phyloP scores from a whole-genome alignment of 75 land plant genomes.

The Adiantum capillusveneris region DNA sequence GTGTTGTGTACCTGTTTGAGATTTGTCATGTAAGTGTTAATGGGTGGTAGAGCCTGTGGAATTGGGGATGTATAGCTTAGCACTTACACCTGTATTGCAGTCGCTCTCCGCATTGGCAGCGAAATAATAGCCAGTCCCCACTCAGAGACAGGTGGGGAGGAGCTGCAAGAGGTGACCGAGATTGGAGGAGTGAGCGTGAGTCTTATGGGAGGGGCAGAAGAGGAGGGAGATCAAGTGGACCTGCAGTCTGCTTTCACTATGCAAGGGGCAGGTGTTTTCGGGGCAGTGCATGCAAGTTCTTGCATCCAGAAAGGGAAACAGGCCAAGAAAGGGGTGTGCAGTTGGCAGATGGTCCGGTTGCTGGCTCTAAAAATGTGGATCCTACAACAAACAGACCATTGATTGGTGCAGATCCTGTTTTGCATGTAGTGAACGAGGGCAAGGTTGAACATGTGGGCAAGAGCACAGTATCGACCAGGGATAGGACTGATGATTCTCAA shows the following conservation, averaged over 20 bases:
- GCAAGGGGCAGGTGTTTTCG: constrained; percentile 5
- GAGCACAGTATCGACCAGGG: no score
- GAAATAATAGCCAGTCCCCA: not conserved
- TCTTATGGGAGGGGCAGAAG: constrained; percentile 8
- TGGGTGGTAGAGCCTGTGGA: no score
- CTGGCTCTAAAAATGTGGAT: not conserved
- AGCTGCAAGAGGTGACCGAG: constrained; percentile 34
- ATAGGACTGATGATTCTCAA: no score
- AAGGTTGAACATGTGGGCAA: no score
- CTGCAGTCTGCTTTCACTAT: constrained; percentile 4
- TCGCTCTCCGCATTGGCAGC: constrained; percentile 48
- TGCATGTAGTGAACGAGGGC: no score
- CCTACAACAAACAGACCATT: not conserved
- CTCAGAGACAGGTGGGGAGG: constrained; percentile 13
- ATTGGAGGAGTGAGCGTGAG: constrained; percentile 3
- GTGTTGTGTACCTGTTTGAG: no score
- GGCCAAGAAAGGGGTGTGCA: not conserved
- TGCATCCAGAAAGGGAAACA: constrained; percentile 1
- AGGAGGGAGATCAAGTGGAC: constrained; percentile 13
- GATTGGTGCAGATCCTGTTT: no score
- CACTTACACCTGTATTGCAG: constrained; percentile 20
- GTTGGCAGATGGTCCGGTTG: constrained; percentile 1
- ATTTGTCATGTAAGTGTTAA: no score
- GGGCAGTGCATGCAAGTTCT: constrained; percentile 10
- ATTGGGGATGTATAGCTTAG: no score